Conservation (phyloP, 331 rosid species). For the Malus hybrid region DNA sequence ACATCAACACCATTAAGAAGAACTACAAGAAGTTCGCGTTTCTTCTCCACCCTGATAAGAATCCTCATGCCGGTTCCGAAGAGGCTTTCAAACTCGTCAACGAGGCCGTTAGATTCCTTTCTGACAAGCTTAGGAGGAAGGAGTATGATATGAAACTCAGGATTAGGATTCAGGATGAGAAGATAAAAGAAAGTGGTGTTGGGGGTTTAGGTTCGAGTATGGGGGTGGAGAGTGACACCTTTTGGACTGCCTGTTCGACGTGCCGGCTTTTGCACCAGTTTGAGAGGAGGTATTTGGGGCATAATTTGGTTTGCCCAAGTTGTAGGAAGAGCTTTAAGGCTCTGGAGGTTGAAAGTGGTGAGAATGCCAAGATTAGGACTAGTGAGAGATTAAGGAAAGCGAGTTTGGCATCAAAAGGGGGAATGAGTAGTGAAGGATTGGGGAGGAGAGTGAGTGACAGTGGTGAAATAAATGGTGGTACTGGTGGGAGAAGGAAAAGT, state of each 20-base stretch:
- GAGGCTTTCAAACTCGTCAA: conserved; percentile 70
- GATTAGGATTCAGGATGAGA: conserved; percentile 52
- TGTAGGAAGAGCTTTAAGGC: conserved; percentile 75
- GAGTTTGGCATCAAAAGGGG: conserved; percentile 2
- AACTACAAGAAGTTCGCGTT: conserved; percentile 66
- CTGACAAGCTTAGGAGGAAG: conserved; percentile 48
- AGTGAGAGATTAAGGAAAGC: conserved; percentile 18
- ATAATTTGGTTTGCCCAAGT: conserved; percentile 61
- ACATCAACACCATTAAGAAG: conserved; percentile 34
- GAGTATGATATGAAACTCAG: conserved; percentile 58
- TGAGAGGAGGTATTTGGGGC: conserved; percentile 62
- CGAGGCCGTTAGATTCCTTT: conserved; percentile 64
- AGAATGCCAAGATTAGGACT: conserved; percentile 12
- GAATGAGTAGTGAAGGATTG: neutral
- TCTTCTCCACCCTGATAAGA: conserved; percentile 64
- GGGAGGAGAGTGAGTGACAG: neutral
- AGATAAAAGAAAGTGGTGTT: conserved; percentile 9
- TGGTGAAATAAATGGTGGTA: neutral
- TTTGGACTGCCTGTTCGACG: conserved; percentile 74
- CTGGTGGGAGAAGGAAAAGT: neutral
- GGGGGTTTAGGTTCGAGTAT: neutral
- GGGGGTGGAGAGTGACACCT: conserved; percentile 31
- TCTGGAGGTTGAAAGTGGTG: conserved; percentile 31
- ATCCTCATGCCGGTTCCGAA: conserved; percentile 44
- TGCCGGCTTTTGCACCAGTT: conserved; percentile 79